A percentile compares a stretch with the other conserved stretches of the same genome.
phyloP scores from a whole-genome alignment of 2,329 filamentous ascomycete species.

The Dryadomyces quercus-mongolicae region DNA sequence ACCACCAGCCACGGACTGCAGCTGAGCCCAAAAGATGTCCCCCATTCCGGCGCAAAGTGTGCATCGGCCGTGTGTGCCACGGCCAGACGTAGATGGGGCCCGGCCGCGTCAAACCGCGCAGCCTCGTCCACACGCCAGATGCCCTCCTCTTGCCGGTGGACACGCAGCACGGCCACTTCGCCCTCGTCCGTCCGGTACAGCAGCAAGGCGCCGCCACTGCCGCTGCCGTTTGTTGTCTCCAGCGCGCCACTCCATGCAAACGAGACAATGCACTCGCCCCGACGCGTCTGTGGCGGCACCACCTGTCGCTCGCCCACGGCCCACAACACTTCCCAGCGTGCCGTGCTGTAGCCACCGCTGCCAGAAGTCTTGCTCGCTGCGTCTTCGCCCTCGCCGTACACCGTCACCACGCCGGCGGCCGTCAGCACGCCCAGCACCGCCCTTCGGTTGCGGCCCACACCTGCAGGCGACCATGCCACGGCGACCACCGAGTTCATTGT shows the following conservation, averaged over 20 bases:
- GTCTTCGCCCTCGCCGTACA: slow-evolving; percentile 34
- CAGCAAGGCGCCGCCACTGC: slow-evolving; percentile 27
- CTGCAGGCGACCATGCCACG: slow-evolving; percentile 45
- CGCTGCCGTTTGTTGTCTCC: neutral
- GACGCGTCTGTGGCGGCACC: slow-evolving; percentile 28
- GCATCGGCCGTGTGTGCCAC: slow-evolving; percentile 28
- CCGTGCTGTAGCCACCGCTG: slow-evolving; percentile 17
- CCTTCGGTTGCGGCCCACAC: slow-evolving; percentile 40
- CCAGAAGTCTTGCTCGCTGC: neutral
- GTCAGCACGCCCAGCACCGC: slow-evolving; percentile 39
- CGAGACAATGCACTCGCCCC: slow-evolving; percentile 33
- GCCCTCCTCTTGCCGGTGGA: slow-evolving; percentile 18
- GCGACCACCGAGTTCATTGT: slow-evolving; percentile 42
- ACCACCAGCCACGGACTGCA: slow-evolving; percentile 41
- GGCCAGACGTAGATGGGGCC: slow-evolving; percentile 27
- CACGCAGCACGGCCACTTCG: slow-evolving; percentile 37
- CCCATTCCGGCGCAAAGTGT: slow-evolving; percentile 31
- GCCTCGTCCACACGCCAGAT: slow-evolving; percentile 39
- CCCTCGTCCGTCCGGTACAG: slow-evolving; percentile 38
- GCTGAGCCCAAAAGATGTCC: slow-evolving; percentile 36
- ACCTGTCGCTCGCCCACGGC: slow-evolving; percentile 39
- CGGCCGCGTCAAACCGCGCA: slow-evolving; percentile 32
- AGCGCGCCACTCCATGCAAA: slow-evolving; percentile 38
- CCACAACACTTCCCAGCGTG: slow-evolving; percentile 42
- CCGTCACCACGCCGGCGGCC: slow-evolving; percentile 34